phyloP scores from a whole-genome alignment of 768 basidiomycete genomes.

The Tricholoma sp. region DNA sequence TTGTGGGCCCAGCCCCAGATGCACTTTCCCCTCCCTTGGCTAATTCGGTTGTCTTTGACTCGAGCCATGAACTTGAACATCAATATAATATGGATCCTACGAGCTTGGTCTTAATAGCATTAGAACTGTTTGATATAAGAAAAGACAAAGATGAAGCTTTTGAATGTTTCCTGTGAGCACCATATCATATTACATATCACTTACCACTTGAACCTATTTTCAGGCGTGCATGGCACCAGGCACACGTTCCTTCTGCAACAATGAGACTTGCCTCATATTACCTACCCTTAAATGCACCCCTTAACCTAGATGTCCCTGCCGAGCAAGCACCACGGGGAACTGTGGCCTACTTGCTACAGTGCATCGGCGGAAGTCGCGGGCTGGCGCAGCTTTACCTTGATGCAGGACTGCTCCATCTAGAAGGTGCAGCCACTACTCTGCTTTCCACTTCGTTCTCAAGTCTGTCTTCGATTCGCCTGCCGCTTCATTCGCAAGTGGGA shows the following conservation, averaged over 20 bases:
- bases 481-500: slow-evolving; percentile 42
- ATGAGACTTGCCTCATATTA: slow-evolving; percentile 76
- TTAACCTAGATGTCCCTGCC: slow-evolving; percentile 28
- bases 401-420: slow-evolving; percentile 75
- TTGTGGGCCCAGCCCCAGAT: slow-evolving; percentile 70
- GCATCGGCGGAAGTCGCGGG: slow-evolving; percentile 60
- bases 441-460: slow-evolving; percentile 72
- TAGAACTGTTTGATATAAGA: slow-evolving; percentile 71
- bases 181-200: neutral
- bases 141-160: slow-evolving; percentile 75
- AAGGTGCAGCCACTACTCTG: slow-evolving; percentile 69
- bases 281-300: slow-evolving; percentile 50
- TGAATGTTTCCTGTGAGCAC: slow-evolving; percentile 70
- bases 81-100: slow-evolving; percentile 86
- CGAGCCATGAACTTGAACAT: slow-evolving; percentile 48
- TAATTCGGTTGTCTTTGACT: slow-evolving; percentile 49
- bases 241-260: slow-evolving; percentile 67
- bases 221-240: slow-evolving; percentile 81
- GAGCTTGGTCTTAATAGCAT: slow-evolving; percentile 64
- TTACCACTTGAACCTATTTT: slow-evolving; percentile 4
- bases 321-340: slow-evolving; percentile 47
- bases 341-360: slow-evolving; percentile 54
- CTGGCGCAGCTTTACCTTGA: slow-evolving; percentile 75
- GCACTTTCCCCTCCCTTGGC: slow-evolving; percentile 47
- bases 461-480: slow-evolving; percentile 71